Evolutionary conservation across 2,329 filamentous ascomycete species (phyloP).

Genomic region (Cryphonectria japonica): DNA sequence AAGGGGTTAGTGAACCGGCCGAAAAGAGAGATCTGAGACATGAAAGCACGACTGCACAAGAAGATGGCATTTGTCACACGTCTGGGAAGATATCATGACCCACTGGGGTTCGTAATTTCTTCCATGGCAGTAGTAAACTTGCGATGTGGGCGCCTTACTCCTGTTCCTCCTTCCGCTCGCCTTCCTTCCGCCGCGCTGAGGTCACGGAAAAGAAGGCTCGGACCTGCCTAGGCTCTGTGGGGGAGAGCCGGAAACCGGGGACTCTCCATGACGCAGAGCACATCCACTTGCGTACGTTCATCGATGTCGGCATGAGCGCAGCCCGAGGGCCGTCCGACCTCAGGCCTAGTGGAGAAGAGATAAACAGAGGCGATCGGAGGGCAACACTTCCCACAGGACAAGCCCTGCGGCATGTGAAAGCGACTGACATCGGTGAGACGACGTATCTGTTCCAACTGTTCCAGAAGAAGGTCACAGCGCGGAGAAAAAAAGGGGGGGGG

Average conservation of each 20-base stretch:
- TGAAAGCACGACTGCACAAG: background rate
- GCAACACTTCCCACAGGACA: conserved; percentile 3
- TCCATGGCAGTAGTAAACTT: background rate
- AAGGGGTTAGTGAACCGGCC: conserved; percentile 12
- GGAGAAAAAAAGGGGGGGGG: background rate
- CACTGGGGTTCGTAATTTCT: background rate
- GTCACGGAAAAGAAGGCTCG: conserved; percentile 26
- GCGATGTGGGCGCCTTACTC: conserved; percentile 18
- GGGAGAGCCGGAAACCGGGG: conserved; percentile 2
- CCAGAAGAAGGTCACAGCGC: background rate
- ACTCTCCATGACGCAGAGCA: conserved; percentile 4
- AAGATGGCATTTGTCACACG: background rate
- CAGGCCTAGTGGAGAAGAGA: conserved; percentile 5
- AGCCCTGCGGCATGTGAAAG: conserved; percentile 25
- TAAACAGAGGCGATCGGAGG: conserved; percentile 11
- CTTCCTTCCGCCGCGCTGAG: conserved; percentile 14
- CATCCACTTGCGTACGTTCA: background rate
- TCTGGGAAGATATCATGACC: background rate
- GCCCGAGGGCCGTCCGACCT: conserved; percentile 2
- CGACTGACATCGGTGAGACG: conserved; percentile 16
- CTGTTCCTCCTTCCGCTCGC: conserved; percentile 22
- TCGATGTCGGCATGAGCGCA: background rate
- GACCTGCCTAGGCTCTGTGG: conserved; percentile 11
- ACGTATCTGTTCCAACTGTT: conserved; percentile 5
- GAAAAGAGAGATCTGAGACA: background rate